Percentiles rank a stretch among this genome's conserved stretches.
Evolutionary conservation across 441 rosid species (phyloP).

Genomic region (Pelargonium citronellum): DNA sequence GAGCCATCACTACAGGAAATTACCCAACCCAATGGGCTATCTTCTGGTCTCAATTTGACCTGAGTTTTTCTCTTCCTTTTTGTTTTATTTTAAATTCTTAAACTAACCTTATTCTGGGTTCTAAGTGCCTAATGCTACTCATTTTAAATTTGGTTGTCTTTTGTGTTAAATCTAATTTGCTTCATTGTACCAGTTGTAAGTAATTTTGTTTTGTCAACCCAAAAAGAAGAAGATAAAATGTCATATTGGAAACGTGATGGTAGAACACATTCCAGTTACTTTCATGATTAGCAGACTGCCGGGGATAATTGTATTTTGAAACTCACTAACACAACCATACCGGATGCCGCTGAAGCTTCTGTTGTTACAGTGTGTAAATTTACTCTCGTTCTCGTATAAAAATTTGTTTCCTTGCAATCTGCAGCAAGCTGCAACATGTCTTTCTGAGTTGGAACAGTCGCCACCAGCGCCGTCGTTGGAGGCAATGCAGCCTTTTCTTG

Average conservation of each 20-base stretch:
- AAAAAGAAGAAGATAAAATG: background rate
- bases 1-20: background rate
- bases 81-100: background rate
- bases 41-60: background rate
- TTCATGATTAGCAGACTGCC: background rate
- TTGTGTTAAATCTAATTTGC: background rate
- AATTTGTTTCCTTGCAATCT: slow-evolving; percentile 20
- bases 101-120: background rate
- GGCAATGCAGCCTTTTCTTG: slow-evolving; percentile 74
- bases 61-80: too few species aligned
- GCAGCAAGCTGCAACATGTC: slow-evolving; percentile 91
- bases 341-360: slow-evolving; percentile 7
- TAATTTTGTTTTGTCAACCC: background rate
- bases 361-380: background rate
- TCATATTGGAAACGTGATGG: background rate
- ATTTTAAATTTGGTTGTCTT: too few species aligned
- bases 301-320: background rate
- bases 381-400: slow-evolving; percentile 7
- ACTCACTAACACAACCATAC: slow-evolving; percentile 9
- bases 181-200: background rate
- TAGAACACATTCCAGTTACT: background rate
- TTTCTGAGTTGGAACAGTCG: slow-evolving; percentile 84
- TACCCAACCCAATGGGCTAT: background rate
- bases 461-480: slow-evolving; percentile 60
- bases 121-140: background rate